Evolutionary conservation across 495 filamentous ascomycete species (phyloP).

Genomic region (Neurospora sp.): DNA sequence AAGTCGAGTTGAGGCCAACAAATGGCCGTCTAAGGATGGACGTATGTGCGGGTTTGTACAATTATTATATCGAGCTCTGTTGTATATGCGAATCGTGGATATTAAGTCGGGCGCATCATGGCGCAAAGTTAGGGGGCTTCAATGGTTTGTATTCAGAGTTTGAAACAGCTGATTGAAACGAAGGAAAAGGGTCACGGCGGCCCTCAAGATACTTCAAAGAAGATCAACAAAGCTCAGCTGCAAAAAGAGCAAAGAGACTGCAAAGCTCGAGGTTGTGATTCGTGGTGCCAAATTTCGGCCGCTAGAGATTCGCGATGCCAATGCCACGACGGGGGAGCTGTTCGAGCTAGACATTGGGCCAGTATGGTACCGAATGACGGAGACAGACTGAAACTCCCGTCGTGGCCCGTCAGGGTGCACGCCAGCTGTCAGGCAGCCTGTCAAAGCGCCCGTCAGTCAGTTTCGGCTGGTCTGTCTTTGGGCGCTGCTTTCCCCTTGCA

Average conservation of each 20-base stretch:
- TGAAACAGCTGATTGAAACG: neutral
- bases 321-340: neutral
- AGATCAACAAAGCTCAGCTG: neutral
- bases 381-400: neutral
- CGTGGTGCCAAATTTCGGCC: neutral
- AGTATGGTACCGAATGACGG: neutral
- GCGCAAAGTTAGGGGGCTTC: neutral
- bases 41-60: neutral
- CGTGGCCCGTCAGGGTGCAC: neutral
- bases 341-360: neutral
- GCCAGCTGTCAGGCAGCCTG: neutral
- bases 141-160: neutral
- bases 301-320: neutral
- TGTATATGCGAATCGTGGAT: neutral
- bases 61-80: neutral
- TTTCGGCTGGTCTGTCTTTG: neutral
- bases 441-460: neutral
- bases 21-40: slow-evolving; percentile 5
- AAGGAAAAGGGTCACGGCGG: neutral
- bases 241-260: neutral
- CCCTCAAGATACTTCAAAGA: neutral
- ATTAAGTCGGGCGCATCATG: slow-evolving; percentile 6
- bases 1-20: neutral
- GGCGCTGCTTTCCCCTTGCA: neutral
- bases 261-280: neutral